Conservation (phyloP, 176 grass and related monocot species). For the Avena sativa region DNA sequence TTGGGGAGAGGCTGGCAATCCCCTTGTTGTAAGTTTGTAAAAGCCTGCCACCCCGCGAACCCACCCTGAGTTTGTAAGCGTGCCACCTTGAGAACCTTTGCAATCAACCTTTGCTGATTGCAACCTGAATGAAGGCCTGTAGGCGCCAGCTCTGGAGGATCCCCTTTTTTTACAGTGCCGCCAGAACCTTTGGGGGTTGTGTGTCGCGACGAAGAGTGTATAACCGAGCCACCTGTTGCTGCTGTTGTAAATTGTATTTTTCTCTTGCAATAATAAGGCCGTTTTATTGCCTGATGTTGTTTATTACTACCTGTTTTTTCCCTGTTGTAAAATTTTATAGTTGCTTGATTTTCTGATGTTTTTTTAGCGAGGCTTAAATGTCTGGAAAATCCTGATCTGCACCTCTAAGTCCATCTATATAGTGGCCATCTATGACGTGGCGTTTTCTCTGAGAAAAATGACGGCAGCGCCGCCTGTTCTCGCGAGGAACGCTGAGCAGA, state of each 20-base stretch:
- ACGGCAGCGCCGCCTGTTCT: too few species aligned
- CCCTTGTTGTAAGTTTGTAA: slow-evolving; percentile 45
- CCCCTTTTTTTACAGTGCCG: slow-evolving; percentile 8
- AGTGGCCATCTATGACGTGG: too few species aligned
- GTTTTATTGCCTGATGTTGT: not conserved
- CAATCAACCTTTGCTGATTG: slow-evolving; percentile 7
- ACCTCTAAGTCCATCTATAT: too few species aligned
- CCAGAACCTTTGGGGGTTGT: slow-evolving; percentile 25
- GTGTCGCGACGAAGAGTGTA: slow-evolving; percentile 1
- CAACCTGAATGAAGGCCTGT: not conserved
- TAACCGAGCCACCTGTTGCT: slow-evolving; percentile 15
- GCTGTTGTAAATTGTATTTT: not conserved
- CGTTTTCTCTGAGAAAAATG: too few species aligned
- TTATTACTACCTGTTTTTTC: not conserved
- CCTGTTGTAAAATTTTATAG: too few species aligned
- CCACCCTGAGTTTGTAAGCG: slow-evolving; percentile 10
- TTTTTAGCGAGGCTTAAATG: too few species aligned
- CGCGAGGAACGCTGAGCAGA: too few species aligned
- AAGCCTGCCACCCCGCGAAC: not conserved
- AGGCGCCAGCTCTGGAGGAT: not conserved
- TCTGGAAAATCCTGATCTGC: too few species aligned
- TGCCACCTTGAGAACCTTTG: slow-evolving; percentile 20
- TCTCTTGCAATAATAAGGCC: slow-evolving; percentile 33
- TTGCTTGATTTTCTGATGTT: too few species aligned
- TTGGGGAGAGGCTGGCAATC: slow-evolving; percentile 9